A percentile compares a stretch with the other conserved stretches of the same genome.
phyloP scores from a whole-genome alignment of 345 rosid genomes.

The Balakata baccata region DNA sequence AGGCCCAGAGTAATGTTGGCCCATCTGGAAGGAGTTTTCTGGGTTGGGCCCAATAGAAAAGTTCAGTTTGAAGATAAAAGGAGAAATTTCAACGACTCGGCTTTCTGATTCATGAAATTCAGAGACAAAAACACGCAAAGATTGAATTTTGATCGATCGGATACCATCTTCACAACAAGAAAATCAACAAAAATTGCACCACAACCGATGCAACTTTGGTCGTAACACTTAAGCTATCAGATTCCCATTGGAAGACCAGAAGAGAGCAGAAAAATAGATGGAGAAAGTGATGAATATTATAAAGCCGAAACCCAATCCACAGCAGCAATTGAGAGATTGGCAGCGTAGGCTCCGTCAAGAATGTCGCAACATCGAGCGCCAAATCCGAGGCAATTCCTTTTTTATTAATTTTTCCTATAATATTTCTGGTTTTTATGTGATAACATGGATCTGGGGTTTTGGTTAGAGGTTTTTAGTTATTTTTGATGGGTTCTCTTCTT shows the following conservation, averaged over 20 bases:
- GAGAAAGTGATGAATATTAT: constrained; percentile 79
- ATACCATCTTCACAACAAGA: not conserved
- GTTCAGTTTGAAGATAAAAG: too few species aligned
- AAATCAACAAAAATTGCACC: not conserved
- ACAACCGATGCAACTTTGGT: not conserved
- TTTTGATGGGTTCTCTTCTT: not conserved
- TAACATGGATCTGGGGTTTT: not conserved
- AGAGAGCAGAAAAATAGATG: constrained; percentile 29
- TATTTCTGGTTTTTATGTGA: not conserved
- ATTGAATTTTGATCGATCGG: constrained; percentile 7
- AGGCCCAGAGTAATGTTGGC: not conserved
- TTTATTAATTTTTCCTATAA: not conserved
- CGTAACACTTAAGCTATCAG: not conserved
- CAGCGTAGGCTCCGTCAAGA: constrained; percentile 90
- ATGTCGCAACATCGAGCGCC: constrained; percentile 86
- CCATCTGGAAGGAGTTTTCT: not conserved
- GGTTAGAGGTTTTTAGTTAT: not conserved
- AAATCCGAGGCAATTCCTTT: constrained; percentile 59
- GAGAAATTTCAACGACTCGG: not conserved
- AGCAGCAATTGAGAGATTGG: constrained; percentile 82
- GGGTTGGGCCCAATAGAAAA: not conserved
- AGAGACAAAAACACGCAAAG: not conserved
- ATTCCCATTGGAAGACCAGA: not conserved
- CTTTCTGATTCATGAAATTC: not conserved
- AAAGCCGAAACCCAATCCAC: constrained; percentile 80